Evolutionary conservation across 169 alveolate species (phyloP).

Genomic region (Cryptosporidium parvum): DNA sequence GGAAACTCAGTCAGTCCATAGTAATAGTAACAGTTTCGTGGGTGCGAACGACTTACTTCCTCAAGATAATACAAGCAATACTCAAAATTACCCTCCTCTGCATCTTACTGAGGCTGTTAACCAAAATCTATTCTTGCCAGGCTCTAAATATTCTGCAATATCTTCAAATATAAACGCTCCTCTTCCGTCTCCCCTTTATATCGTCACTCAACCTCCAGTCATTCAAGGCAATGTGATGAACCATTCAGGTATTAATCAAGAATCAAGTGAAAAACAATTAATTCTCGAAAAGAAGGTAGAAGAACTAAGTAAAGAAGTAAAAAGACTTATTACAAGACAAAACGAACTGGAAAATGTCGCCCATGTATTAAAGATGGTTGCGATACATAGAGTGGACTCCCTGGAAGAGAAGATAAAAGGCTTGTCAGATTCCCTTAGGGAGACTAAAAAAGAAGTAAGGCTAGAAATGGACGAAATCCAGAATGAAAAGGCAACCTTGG

Average conservation of each 20-base stretch:
- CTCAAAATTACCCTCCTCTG: not conserved
- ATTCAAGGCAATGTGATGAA: constrained; percentile 52
- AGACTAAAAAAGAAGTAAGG: not conserved
- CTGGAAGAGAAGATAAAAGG: constrained; percentile 57
- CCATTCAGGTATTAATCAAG: constrained; percentile 23
- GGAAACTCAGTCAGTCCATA: constrained; percentile 7
- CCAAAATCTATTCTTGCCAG: not conserved
- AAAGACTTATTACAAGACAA: constrained; percentile 13
- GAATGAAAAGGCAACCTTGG: not conserved
- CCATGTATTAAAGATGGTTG: constrained; percentile 70
- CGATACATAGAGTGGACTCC: constrained; percentile 70
- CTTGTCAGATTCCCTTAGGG: constrained; percentile 23
- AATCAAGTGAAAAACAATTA: constrained; percentile 25
- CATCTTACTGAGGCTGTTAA: not conserved
- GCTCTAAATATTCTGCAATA: not conserved
- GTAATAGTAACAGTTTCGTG: not conserved
- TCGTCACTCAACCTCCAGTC: constrained; percentile 52
- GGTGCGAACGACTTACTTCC: not conserved
- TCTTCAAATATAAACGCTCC: constrained; percentile 12
- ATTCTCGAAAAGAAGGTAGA: constrained; percentile 58
- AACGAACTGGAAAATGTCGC: constrained; percentile 57
- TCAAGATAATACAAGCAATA: not conserved
- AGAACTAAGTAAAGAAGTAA: constrained; percentile 45
- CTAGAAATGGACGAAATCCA: constrained; percentile 7
- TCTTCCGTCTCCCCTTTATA: constrained; percentile 44